Evolutionary conservation across 2,329 filamentous ascomycete genomes (phyloP).

Genomic region (Talaromyces pinophilus): DNA sequence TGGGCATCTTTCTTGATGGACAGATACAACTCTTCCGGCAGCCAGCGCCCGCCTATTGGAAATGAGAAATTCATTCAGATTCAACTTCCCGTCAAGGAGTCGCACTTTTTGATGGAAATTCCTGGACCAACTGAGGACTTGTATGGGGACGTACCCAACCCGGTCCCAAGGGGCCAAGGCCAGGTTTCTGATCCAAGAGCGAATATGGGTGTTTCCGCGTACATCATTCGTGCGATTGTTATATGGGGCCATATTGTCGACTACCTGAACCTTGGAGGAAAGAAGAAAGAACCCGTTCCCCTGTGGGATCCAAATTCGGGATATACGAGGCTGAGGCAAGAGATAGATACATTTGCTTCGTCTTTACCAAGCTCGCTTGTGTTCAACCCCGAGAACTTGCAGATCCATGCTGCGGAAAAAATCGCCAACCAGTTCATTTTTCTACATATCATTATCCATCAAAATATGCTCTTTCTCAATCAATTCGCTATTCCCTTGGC

Average conservation of each 20-base stretch:
- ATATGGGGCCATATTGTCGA: conserved; percentile 88
- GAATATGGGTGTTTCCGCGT: conserved; percentile 94
- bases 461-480: conserved; percentile 87
- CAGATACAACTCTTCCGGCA: conserved; percentile 93
- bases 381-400: conserved; percentile 79
- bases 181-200: conserved; percentile 67
- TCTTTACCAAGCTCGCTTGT: conserved; percentile 69
- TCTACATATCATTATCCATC: conserved; percentile 84
- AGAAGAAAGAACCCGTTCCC: conserved; percentile 71
- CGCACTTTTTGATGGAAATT: conserved; percentile 87
- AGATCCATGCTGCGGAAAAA: conserved; percentile 78
- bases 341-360: conserved; percentile 69
- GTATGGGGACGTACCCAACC: conserved; percentile 67
- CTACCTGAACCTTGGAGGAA: conserved; percentile 88
- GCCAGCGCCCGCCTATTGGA: conserved; percentile 86
- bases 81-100: conserved; percentile 86
- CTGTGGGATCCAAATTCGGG: conserved; percentile 83
- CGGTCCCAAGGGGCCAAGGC: conserved; percentile 63
- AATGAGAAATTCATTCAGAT: conserved; percentile 86
- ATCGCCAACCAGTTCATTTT: conserved; percentile 91
- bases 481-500: conserved; percentile 76
- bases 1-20: conserved; percentile 99
- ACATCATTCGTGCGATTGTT: conserved; percentile 80
- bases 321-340: conserved; percentile 68
- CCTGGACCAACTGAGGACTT: conserved; percentile 83